Base-by-base conservation (phyloP, 2,329 filamentous ascomycete species). In the Fonsecaea erecta region DNA sequence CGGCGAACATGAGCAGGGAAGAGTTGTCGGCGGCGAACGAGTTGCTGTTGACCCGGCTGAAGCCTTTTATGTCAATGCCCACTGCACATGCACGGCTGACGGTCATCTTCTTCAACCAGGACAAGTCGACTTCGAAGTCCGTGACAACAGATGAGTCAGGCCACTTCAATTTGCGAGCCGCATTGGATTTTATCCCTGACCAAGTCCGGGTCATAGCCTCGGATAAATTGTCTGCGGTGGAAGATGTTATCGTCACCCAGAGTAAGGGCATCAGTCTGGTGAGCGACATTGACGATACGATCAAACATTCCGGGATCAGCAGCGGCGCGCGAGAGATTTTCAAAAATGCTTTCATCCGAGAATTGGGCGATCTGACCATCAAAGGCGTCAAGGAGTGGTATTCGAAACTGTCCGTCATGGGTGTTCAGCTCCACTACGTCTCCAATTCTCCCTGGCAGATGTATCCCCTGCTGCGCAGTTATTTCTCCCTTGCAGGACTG, bases 381-480 rank as follows among this genome's bases (percentile, higher is more conserved):
- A 89, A 93, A 16, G 95, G 95, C 1, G 93, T 98, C 21, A 86
- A 83, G 64, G 92, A 96, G 68, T 98, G 95, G 94, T 99, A 98
- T 75, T 87, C 83, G 37, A 83, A 83, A 21, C 84, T 99, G 78
- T 85, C 90, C 43, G 83, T 88, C 21, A 87, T 94, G 80, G 93
- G 93, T 18, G 94, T 98, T 26, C 87, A 88, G 72, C 85, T 99
- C 59, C 96, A 99, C 75, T 99, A 99, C 76, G 96, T 97, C 70
- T 99, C 95, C n/a, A 99, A 99, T 77, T 96, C 94, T 57, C 95
- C 95, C 0, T 99, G 96, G 96, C 96, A 99, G 76, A 84, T 99
- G 6, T 99, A 92, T 72, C 95, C 95, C 0, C 87, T 98, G 1
- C 81, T 99, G 11, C 90, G 91, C 4, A 92, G 86, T 60, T 99